A percentile compares a stretch with the other conserved stretches of the same genome.
These are phyloP conservation scores for Lactifluus pinguis DNA, from an alignment of 768 basidiomycete genomes.

Conservation along the genomic window DNA sequence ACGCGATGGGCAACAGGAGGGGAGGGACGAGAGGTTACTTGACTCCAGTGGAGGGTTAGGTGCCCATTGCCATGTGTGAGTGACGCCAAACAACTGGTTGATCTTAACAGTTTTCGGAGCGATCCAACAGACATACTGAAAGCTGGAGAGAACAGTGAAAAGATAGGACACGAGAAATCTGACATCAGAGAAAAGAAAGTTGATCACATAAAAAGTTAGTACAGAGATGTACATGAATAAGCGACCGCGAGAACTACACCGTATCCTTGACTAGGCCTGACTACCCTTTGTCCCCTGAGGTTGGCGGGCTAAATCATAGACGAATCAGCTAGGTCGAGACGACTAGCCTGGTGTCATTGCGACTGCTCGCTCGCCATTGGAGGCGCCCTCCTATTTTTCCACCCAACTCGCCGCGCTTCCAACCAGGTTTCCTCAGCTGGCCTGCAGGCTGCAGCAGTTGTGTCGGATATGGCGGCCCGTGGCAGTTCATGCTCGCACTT, in stretches of 20 bases:
- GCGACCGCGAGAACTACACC: slow-evolving; percentile 42
- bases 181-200: slow-evolving; percentile 37
- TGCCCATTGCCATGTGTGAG: slow-evolving; percentile 16
- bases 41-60: slow-evolving; percentile 76
- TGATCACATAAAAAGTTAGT: slow-evolving; percentile 35
- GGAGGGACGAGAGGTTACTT: slow-evolving; percentile 64
- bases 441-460: too few species aligned
- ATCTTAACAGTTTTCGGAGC: slow-evolving; percentile 57
- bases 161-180: not conserved
- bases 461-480: too few species aligned
- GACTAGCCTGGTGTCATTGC: slow-evolving; percentile 19
- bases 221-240: slow-evolving; percentile 42
- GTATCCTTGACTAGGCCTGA: slow-evolving; percentile 29
- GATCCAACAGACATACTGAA: slow-evolving; percentile 56
- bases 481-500: too few species aligned
- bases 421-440: too few species aligned
- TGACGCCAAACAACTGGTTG: slow-evolving; percentile 69
- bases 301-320: slow-evolving; percentile 40
- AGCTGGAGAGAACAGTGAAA: slow-evolving; percentile 23
- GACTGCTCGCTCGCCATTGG: too few species aligned
- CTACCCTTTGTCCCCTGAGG: slow-evolving; percentile 35
- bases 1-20: slow-evolving; percentile 45
- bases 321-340: slow-evolving; percentile 36
- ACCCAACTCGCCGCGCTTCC: too few species aligned
- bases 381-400: too few species aligned